Evolutionary conservation across 2,329 filamentous ascomycete species (phyloP).

Genomic region (Cladobotryum mycophilum): DNA sequence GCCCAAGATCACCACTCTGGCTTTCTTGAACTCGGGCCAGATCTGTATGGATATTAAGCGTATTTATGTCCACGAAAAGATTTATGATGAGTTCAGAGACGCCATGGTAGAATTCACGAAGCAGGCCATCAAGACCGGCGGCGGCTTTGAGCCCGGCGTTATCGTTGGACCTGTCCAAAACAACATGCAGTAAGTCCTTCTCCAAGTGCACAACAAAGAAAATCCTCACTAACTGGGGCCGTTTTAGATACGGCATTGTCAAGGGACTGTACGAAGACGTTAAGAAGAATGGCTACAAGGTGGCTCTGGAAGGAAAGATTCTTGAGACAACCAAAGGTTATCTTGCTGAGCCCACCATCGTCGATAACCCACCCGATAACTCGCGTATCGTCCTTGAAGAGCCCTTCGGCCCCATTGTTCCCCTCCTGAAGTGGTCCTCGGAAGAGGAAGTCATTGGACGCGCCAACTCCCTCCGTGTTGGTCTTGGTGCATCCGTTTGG

Average conservation of each 20-base stretch:
- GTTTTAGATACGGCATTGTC: conserved; percentile 2
- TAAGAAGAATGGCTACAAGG: conserved; percentile 25
- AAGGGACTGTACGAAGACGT: conserved; percentile 29
- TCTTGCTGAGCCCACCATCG: conserved; percentile 25
- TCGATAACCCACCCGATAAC: conserved; percentile 21
- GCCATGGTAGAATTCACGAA: conserved; percentile 40
- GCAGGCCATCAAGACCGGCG: conserved; percentile 39
- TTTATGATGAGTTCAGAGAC: conserved; percentile 47
- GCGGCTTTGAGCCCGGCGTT: conserved; percentile 36
- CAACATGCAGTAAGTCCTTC: conserved; percentile 44
- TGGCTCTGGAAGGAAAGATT: conserved; percentile 21
- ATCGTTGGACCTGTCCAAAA: conserved; percentile 52
- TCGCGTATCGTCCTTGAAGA: conserved; percentile 51
- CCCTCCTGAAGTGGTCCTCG: conserved; percentile 40
- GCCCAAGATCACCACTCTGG: conserved; percentile 33
- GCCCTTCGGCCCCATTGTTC: conserved; percentile 58
- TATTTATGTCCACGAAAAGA: conserved; percentile 51
- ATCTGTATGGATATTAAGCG: conserved; percentile 54
- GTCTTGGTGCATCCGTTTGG: conserved; percentile 51
- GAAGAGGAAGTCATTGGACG: conserved; percentile 27
- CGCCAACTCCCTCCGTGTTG: conserved; percentile 44
- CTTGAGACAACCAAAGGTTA: conserved; percentile 15
- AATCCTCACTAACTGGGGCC: neutral
- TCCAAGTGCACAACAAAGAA: too few species aligned
- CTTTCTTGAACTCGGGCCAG: conserved; percentile 51